phyloP scores from a whole-genome alignment of 192 early-diverging fungal species.

The Coemansia sp. region DNA sequence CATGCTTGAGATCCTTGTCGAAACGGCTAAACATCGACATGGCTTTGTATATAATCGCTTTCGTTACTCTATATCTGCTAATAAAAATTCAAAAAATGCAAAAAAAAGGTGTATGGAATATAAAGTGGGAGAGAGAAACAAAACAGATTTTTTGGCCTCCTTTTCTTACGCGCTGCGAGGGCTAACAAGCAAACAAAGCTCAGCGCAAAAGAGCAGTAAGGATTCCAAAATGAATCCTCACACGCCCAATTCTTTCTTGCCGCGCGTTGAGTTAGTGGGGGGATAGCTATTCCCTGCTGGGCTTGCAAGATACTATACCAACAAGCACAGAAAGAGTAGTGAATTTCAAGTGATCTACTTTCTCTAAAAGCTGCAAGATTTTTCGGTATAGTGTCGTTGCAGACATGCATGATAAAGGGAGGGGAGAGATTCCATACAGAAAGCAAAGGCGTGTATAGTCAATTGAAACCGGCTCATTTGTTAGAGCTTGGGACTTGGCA shows the following conservation, averaged over 20 bases:
- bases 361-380: too few species aligned
- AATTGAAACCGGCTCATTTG: too few species aligned
- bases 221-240: conserved; percentile 1
- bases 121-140: conserved; percentile 1
- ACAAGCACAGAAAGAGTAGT: too few species aligned
- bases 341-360: not conserved
- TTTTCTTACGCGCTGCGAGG: not conserved
- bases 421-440: too few species aligned
- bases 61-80: not conserved
- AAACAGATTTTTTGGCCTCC: not conserved
- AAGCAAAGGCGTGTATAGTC: too few species aligned
- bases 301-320: too few species aligned
- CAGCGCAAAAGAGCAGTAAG: not conserved
- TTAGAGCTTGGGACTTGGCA: conserved; percentile 25
- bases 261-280: too few species aligned
- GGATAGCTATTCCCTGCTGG: too few species aligned
- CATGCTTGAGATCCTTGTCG: conserved; percentile 53
- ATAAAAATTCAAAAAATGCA: conserved; percentile 5
- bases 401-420: conserved; percentile 1
- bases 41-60: not conserved
- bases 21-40: conserved; percentile 55
- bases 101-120: not conserved
- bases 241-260: too few species aligned
- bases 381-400: not conserved
- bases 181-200: not conserved